These are phyloP conservation scores for Emiliania huxleyi DNA, from an alignment of 78 protist species.

Conservation along the genomic window DNA sequence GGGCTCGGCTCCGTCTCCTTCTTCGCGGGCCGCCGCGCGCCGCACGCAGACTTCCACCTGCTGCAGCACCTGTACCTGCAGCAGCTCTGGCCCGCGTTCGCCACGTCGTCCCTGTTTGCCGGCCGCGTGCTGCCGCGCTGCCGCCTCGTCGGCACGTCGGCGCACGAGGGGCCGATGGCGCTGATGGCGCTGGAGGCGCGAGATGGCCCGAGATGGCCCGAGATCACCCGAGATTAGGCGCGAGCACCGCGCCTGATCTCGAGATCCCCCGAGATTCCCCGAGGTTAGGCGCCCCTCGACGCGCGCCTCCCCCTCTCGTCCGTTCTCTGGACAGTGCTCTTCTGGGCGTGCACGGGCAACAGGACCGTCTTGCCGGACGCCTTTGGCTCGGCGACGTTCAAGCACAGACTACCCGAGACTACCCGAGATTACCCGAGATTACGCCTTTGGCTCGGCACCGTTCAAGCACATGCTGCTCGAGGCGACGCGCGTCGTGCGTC, in stretches of 20 bases:
- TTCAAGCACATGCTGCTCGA: too few relatives aligned
- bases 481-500: too few relatives aligned
- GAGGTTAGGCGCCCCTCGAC: too few relatives aligned
- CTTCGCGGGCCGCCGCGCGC: constrained; percentile 4
- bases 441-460: too few relatives aligned
- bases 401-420: too few relatives aligned
- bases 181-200: neutral
- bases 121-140: neutral
- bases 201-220: too few relatives aligned
- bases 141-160: neutral
- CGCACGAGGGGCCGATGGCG: constrained; percentile 27
- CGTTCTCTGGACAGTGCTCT: neutral
- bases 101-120: neutral
- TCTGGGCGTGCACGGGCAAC: neutral
- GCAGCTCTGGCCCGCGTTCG: neutral
- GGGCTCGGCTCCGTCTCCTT: neutral
- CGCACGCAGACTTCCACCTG: neutral
- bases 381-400: neutral
- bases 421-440: too few relatives aligned
- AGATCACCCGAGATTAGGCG: too few relatives aligned
- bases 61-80: neutral
- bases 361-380: neutral
- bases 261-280: too few relatives aligned
- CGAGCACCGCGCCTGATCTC: too few relatives aligned
- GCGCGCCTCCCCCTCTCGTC: neutral